Evolutionary conservation across 1,284 basidiomycete species (phyloP), one percentile per base, ranked within the genome.

Genomic region (Hymenochaete sp.): DNA sequence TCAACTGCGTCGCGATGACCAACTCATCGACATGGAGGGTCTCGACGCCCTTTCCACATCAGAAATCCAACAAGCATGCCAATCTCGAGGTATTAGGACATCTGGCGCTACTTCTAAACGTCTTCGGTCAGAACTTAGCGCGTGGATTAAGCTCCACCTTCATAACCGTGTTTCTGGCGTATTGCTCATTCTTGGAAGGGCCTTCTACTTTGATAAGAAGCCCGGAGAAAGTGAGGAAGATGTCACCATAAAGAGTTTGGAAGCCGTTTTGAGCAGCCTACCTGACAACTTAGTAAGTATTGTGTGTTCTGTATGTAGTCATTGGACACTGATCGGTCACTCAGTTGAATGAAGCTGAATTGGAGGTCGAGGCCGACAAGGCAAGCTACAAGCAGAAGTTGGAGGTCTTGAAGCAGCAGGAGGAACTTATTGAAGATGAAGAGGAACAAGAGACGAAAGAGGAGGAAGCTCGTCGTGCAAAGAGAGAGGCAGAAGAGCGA

Each of bases 341-440:
- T 48, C 52, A 93, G 89, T 74, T 98, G 42, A 97, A 88, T 64
- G 95, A 98, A 72, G 90, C 95, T 19, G 95, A 98, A 65, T 75
- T 98, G 39, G 88, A 93, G 64, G 93, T 98, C 36, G 90, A 92
- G 57, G 87, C 84, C 47, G 92, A 96, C 42, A 85, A 87, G 44
- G 89, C 93, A 11, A 91, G 82, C 57, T 97, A 97, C 76, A 96
- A 97, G 72, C 91, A 98, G 71, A 93, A 95, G 66, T 77, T 98
- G 49, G 95, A 97, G 56, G 95, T 99, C 6, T 70, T 99, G 62
- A 88, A 96, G 59, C 90, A 99, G 62, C 95, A 98, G 65, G 92
- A 98, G 62, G 95, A 98, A 64, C 86, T 99, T 50, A 99, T 99
- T 61, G 93, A 98, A 63, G 95, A 98, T 62, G 95, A 98, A 66